phyloP scores from a whole-genome alignment of 2,329 filamentous ascomycete genomes.

The Aspergillus sp. region DNA sequence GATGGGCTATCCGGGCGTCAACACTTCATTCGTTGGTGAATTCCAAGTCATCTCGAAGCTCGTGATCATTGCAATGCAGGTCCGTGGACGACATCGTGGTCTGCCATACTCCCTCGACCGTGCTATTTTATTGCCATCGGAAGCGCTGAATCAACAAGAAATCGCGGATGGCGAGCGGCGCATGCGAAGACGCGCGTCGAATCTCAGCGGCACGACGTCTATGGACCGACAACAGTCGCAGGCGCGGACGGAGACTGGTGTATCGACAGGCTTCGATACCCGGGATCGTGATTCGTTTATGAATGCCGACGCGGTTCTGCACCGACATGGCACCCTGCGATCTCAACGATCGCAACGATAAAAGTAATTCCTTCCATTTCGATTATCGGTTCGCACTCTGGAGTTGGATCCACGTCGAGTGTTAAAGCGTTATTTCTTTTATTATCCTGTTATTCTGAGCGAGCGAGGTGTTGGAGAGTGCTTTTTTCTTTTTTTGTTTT shows the following conservation, averaged over 20 bases:
- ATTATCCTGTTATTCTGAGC: too few species aligned
- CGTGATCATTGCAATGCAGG: slow-evolving; percentile 60
- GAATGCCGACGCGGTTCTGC: slow-evolving; percentile 17
- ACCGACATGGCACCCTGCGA: slow-evolving; percentile 22
- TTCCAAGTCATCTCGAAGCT: slow-evolving; percentile 66
- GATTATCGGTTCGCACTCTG: too few species aligned
- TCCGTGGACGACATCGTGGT: slow-evolving; percentile 59
- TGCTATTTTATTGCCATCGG: slow-evolving; percentile 61
- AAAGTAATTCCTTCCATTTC: too few species aligned
- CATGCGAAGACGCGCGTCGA: slow-evolving; percentile 33
- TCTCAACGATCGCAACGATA: slow-evolving; percentile 13
- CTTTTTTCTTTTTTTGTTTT: too few species aligned
- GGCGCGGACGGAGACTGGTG: slow-evolving; percentile 14
- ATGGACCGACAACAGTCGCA: slow-evolving; percentile 19
- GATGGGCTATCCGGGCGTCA: slow-evolving; percentile 68
- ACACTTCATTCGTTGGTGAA: slow-evolving; percentile 75
- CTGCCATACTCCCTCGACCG: slow-evolving; percentile 62
- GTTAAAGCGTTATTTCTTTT: too few species aligned
- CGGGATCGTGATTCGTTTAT: slow-evolving; percentile 11
- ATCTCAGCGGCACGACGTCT: slow-evolving; percentile 23
- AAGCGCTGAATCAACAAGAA: slow-evolving; percentile 57
- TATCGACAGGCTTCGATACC: slow-evolving; percentile 19
- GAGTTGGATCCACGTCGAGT: too few species aligned
- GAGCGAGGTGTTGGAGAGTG: too few species aligned
- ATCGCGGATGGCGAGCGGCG: slow-evolving; percentile 45